Evolutionary conservation across 208 protist genomes (phyloP).

Genomic region (Porcisia hertigi): DNA sequence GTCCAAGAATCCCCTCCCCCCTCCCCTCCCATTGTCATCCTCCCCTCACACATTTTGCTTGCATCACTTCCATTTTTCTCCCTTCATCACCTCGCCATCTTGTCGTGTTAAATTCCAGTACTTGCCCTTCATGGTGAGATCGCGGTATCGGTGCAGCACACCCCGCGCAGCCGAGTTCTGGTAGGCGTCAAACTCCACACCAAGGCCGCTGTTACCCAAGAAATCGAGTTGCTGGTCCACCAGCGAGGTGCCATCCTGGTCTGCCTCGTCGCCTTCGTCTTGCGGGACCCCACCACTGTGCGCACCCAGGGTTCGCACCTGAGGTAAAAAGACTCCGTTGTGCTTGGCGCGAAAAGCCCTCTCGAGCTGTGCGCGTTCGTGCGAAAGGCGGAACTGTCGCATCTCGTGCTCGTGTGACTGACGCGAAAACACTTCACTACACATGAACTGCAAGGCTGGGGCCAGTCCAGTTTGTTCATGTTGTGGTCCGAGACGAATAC

Average conservation of each 20-base stretch:
- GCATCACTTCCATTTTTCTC: conserved; percentile 44
- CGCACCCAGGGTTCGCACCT: conserved; percentile 3
- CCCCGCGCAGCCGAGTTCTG: conserved; percentile 58
- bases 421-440: conserved; percentile 60
- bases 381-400: conserved; percentile 30
- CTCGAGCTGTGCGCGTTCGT: conserved; percentile 53
- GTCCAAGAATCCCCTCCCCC: neutral
- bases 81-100: conserved; percentile 46
- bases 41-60: neutral
- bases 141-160: conserved; percentile 74
- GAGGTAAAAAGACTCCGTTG: conserved; percentile 50
- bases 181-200: conserved; percentile 68
- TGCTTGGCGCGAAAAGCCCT: conserved; percentile 69
- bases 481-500: conserved; percentile 55
- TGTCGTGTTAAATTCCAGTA: conserved; percentile 74
- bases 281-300: neutral
- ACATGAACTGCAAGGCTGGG: conserved; percentile 70
- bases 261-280: neutral
- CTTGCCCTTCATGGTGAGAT: conserved; percentile 86
- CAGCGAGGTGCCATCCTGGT: conserved; percentile 39
- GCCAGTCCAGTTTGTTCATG: conserved; percentile 57
- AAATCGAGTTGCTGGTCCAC: conserved; percentile 86
- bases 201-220: conserved; percentile 62
- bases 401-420: conserved; percentile 47
- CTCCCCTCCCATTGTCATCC: neutral